Conservation (phyloP, 2,329 filamentous ascomycete species). For the Ramularia endophylla region DNA sequence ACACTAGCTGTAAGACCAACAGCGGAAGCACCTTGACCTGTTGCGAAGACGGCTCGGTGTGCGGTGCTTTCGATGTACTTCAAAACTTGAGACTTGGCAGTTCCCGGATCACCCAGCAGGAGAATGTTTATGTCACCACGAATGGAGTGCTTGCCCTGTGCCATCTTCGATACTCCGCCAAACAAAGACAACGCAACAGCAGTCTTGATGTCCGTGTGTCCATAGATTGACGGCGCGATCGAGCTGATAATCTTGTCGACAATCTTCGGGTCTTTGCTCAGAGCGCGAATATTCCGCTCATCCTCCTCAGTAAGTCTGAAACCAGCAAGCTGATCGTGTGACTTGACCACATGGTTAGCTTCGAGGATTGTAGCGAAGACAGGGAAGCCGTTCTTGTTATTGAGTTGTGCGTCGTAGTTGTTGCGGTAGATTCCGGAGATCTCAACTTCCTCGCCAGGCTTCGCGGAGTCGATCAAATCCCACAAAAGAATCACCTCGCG, state of each 20-base stretch:
- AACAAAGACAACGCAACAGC: conserved; percentile 91
- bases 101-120: conserved; percentile 92
- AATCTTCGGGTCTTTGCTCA: conserved; percentile 86
- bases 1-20: conserved; percentile 97
- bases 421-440: conserved; percentile 96
- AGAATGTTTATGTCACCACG: conserved; percentile 98
- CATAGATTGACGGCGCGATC: conserved; percentile 95
- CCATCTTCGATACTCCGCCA: conserved; percentile 85
- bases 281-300: conserved; percentile 78
- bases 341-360: conserved; percentile 94
- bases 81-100: conserved; percentile 93
- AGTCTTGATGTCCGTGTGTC: conserved; percentile 94
- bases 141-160: conserved; percentile 82
- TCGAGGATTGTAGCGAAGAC: conserved; percentile 97
- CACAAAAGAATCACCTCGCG: conserved; percentile 93
- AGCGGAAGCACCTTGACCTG: conserved; percentile 92
- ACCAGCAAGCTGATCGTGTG: conserved; percentile 93
- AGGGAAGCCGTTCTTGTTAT: conserved; percentile 97
- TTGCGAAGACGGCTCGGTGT: conserved; percentile 93
- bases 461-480: conserved; percentile 94
- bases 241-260: conserved; percentile 89
- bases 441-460: conserved; percentile 96
- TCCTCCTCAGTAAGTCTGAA: conserved; percentile 95
- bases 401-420: conserved; percentile 95
- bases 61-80: conserved; percentile 99